A percentile compares a stretch with the other conserved stretches of the same genome.
Evolutionary conservation across 208 protist genomes (phyloP).

Genomic region (Acanthamoeba castellanii): DNA sequence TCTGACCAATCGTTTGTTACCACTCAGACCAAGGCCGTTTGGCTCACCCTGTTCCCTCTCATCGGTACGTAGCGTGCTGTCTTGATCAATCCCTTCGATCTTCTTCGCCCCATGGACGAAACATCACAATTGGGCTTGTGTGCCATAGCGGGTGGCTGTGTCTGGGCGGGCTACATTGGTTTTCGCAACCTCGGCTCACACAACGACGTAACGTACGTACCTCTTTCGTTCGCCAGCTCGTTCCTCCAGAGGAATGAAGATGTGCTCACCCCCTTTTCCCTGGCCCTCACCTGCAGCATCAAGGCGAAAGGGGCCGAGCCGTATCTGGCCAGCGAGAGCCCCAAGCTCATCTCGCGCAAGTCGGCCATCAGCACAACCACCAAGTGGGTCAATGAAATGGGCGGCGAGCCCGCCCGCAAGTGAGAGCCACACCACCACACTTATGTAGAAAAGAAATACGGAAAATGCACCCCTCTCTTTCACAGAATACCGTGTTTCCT

Average conservation of each 20-base stretch:
- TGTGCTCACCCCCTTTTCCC: background rate
- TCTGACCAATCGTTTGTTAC: background rate
- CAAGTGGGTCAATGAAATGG: slow-evolving; percentile 2
- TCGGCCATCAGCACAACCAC: background rate
- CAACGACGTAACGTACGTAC: slow-evolving; percentile 3
- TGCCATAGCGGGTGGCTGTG: background rate
- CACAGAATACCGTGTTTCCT: too few species aligned
- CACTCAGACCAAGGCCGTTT: slow-evolving; percentile 2
- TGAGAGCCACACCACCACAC: background rate
- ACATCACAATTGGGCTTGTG: too few species aligned
- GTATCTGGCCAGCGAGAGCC: background rate
- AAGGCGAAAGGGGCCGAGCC: slow-evolving; percentile 9
- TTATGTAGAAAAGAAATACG: too few species aligned
- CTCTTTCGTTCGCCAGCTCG: background rate
- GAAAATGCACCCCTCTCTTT: too few species aligned
- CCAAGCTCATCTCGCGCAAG: background rate
- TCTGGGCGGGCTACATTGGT: background rate
- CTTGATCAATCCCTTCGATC: background rate
- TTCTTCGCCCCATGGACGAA: background rate
- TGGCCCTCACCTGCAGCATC: background rate
- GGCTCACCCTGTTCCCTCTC: slow-evolving; percentile 29
- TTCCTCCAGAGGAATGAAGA: background rate
- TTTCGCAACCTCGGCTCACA: background rate
- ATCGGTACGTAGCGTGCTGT: background rate
- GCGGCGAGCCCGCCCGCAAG: background rate